phyloP scores from a whole-genome alignment of 2,329 filamentous ascomycete species.

The Penicillium sp. region DNA sequence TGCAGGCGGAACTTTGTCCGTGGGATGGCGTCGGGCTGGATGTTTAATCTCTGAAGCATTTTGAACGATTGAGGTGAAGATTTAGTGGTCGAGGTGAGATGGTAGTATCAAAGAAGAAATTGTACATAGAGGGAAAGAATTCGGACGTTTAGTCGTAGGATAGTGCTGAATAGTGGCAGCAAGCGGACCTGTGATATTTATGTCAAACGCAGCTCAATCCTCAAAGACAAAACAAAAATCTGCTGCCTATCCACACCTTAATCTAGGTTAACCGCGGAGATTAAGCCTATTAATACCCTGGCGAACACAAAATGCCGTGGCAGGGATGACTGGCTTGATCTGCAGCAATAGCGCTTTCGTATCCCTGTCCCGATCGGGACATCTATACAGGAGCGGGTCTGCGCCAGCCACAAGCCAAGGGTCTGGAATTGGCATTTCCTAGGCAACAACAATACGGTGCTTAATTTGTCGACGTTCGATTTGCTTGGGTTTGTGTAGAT shows the following conservation, averaged over 20 bases:
- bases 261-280: background rate
- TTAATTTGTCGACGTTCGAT: background rate
- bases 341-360: slow-evolving; percentile 11
- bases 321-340: background rate
- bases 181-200: background rate
- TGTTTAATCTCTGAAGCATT: background rate
- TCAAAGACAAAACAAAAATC: background rate
- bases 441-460: background rate
- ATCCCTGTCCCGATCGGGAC: slow-evolving; percentile 4
- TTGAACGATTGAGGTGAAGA: background rate
- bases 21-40: slow-evolving; percentile 5
- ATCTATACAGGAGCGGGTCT: slow-evolving; percentile 2
- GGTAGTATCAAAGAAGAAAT: background rate
- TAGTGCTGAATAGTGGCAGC: background rate
- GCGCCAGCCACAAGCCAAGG: background rate
- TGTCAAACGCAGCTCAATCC: background rate
- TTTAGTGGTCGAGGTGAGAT: background rate
- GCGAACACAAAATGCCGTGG: background rate
- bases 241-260: background rate
- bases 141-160: background rate
- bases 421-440: slow-evolving; percentile 1
- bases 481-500: background rate
- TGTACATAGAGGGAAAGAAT: background rate
- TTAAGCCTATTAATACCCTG: background rate
- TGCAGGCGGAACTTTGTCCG: slow-evolving; percentile 21